Conservation (phyloP, 495 filamentous ascomycete species). For the Talaromyces adpressus region DNA sequence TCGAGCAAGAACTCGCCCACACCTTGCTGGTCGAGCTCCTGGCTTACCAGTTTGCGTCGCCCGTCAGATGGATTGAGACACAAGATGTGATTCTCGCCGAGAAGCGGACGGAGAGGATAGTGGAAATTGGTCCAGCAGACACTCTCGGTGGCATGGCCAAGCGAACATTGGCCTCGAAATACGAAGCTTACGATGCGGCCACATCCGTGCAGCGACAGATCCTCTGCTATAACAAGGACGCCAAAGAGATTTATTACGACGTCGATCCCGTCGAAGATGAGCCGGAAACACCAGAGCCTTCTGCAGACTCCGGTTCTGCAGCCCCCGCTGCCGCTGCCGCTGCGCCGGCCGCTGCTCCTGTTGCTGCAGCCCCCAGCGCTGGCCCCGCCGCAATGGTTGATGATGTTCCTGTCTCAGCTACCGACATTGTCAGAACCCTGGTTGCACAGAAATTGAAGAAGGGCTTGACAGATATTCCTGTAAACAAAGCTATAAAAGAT, state of each 20-base stretch:
- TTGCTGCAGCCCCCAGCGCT: slow-evolving; percentile 58
- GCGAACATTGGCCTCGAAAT: slow-evolving; percentile 91
- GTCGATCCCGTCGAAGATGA: slow-evolving; percentile 94
- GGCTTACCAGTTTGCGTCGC: slow-evolving; percentile 97
- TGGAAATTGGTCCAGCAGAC: slow-evolving; percentile 95
- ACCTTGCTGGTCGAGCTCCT: slow-evolving; percentile 96
- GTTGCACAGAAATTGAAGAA: slow-evolving; percentile 99
- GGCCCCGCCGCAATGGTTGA: slow-evolving; percentile 86
- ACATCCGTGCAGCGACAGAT: slow-evolving; percentile 94
- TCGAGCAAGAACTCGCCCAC: slow-evolving; percentile 97
- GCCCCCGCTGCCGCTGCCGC: slow-evolving; percentile 35
- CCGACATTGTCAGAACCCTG: slow-evolving; percentile 82
- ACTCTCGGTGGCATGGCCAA: slow-evolving; percentile 98
- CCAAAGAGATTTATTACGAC: slow-evolving; percentile 99
- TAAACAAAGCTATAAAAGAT: slow-evolving; percentile 98
- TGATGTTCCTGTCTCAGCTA: slow-evolving; percentile 77
- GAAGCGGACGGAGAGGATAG: slow-evolving; percentile 91
- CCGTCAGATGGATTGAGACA: slow-evolving; percentile 98
- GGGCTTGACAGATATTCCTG: slow-evolving; percentile 74
- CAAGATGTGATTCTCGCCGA: slow-evolving; percentile 98
- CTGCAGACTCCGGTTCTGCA: slow-evolving; percentile 26
- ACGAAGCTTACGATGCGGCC: slow-evolving; percentile 97
- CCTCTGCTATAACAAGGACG: slow-evolving; percentile 98
- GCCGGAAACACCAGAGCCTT: slow-evolving; percentile 46
- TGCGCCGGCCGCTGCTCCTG: slow-evolving; percentile 44